Conservation (phyloP, 495 filamentous ascomycete species). For the Neurospora africana region DNA sequence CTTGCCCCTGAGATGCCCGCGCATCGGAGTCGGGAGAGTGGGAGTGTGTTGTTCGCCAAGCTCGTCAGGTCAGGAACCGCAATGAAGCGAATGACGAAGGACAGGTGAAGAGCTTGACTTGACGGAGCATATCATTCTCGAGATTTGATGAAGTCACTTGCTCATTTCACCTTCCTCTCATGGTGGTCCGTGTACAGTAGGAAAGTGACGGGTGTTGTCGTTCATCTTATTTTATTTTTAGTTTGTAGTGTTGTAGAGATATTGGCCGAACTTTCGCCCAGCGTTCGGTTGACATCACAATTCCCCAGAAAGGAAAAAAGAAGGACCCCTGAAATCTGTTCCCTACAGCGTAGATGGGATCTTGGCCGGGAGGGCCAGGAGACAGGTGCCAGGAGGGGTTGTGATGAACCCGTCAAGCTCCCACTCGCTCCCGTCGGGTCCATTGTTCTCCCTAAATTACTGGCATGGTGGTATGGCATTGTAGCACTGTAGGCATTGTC, state of each 20-base stretch:
- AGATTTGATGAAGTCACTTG: neutral
- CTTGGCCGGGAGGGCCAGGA: neutral
- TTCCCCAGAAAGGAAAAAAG: neutral
- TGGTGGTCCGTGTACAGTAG: neutral
- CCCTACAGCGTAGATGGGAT: neutral
- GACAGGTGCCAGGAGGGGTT: neutral
- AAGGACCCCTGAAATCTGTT: neutral
- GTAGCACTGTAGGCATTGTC: neutral
- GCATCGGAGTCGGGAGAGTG: neutral
- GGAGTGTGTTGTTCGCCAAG: neutral
- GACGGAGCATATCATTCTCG: neutral
- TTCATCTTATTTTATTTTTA: neutral
- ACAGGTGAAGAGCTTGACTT: neutral
- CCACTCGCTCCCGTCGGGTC: neutral
- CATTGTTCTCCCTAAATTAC: neutral
- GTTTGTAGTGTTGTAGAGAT: neutral
- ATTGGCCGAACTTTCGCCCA: neutral
- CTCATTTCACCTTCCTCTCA: neutral
- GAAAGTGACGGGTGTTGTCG: neutral
- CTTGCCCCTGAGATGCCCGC: neutral
- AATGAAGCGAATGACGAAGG: neutral
- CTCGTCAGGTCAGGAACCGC: neutral
- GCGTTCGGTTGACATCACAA: neutral
- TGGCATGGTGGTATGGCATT: neutral
- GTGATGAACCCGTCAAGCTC: neutral